Conservation (phyloP, 495 filamentous ascomycete species). For the Penicillium flavigenum region DNA sequence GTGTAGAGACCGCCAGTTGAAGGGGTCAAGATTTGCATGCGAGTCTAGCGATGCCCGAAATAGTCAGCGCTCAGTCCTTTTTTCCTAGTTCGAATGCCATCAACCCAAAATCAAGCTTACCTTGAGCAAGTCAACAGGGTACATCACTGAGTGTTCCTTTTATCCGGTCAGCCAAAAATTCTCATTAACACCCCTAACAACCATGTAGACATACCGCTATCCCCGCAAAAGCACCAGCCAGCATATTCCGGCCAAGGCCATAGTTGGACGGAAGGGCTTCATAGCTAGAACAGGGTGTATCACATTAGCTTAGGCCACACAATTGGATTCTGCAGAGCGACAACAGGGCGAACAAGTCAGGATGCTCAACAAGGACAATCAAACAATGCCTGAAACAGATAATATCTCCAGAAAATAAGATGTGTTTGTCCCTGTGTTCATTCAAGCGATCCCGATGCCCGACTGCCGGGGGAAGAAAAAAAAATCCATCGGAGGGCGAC, state of each 20-base stretch:
- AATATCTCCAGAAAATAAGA: background rate
- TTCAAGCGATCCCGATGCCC: conserved; percentile 1
- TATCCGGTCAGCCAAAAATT: conserved; percentile 16
- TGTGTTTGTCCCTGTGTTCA: background rate
- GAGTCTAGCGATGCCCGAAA: conserved; percentile 61
- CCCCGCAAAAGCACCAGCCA: conserved; percentile 93
- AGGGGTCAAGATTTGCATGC: conserved; percentile 95
- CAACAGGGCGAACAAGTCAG: background rate
- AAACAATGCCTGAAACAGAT: background rate
- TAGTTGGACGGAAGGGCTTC: conserved; percentile 70
- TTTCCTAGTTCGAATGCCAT: background rate
- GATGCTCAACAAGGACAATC: background rate
- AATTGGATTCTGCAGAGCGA: background rate
- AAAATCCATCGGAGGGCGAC: conserved; percentile 21
- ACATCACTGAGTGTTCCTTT: conserved; percentile 92
- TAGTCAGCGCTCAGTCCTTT: conserved; percentile 11
- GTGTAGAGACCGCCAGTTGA: conserved; percentile 82
- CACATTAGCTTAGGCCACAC: conserved; percentile 23
- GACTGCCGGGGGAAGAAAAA: conserved; percentile 11
- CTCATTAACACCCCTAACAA: background rate
- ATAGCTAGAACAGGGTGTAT: conserved; percentile 48
- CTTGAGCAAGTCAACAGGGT: conserved; percentile 97
- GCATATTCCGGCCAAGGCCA: conserved; percentile 73
- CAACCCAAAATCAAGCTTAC: conserved; percentile 48
- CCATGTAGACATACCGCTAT: conserved; percentile 68